phyloP scores from a whole-genome alignment of 164 flowering plant species.

The Chloranthus sessilifolius region DNA sequence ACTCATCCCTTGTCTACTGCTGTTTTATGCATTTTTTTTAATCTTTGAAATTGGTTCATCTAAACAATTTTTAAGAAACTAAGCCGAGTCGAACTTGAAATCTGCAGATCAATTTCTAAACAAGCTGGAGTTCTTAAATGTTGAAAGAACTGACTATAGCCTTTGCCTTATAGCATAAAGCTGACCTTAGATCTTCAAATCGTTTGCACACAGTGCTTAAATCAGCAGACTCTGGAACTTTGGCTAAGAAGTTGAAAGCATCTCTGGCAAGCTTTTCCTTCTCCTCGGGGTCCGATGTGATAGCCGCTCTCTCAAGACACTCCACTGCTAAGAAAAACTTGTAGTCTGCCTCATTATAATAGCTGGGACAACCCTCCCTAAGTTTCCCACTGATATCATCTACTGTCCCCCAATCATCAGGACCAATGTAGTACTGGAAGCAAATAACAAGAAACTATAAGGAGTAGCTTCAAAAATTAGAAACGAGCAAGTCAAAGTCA shows the following conservation, averaged over 20 bases:
- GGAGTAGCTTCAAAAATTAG: too few species aligned
- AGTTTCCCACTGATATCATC: conserved; percentile 89
- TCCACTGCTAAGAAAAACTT: conserved; percentile 96
- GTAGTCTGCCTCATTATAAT: conserved; percentile 91
- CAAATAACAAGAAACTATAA: conserved; percentile 6
- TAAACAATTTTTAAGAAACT: too few species aligned
- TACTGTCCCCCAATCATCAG: conserved; percentile 97
- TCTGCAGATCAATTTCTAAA: too few species aligned
- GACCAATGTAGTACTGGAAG: conserved; percentile 92
- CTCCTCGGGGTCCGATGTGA: conserved; percentile 53
- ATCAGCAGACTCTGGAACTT: conserved; percentile 95
- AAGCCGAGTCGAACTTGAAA: too few species aligned
- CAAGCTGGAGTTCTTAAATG: too few species aligned
- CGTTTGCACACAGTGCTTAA: conserved; percentile 84
- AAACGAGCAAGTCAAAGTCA: too few species aligned
- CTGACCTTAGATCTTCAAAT: conserved; percentile 92
- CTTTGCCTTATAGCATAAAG: conserved; percentile 5
- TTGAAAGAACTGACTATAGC: too few species aligned
- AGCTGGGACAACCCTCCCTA: conserved; percentile 96
- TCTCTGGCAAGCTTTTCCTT: conserved; percentile 86
- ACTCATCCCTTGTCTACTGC: too few species aligned
- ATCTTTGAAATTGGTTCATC: too few species aligned
- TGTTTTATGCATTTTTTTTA: too few species aligned
- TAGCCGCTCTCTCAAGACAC: conserved; percentile 89
- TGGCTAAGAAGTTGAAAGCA: conserved; percentile 71